Conservation (phyloP, 2,329 filamentous ascomycete species). For the Chaetomium sp. region DNA sequence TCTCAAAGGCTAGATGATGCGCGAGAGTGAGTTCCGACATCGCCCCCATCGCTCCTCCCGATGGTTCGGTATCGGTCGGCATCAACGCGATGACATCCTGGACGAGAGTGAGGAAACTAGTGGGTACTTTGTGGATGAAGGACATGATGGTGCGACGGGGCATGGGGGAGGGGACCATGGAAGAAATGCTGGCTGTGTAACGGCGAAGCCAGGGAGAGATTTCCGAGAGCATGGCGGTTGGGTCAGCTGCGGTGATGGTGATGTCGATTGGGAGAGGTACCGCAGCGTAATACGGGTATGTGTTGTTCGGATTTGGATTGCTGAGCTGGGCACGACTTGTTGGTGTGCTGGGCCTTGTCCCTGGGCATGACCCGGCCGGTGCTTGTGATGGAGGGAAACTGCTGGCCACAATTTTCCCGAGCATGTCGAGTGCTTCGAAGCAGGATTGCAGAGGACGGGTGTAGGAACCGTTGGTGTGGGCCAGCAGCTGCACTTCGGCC, state of each 20-base stretch:
- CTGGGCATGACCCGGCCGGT: not conserved
- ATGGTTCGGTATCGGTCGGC: not conserved
- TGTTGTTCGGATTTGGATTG: too few species aligned
- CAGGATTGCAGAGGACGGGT: constrained; percentile 15
- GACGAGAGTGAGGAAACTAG: constrained; percentile 30
- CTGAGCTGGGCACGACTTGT: too few species aligned
- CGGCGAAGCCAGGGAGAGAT: constrained; percentile 32
- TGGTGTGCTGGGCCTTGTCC: not conserved
- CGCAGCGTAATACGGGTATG: not conserved
- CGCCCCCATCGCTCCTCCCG: not conserved
- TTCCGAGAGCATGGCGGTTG: constrained; percentile 18
- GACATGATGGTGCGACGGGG: constrained; percentile 34
- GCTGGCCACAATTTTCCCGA: constrained; percentile 22
- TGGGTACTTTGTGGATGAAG: constrained; percentile 35
- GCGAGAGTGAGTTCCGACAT: constrained; percentile 3
- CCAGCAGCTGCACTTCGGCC: not conserved
- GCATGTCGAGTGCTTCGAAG: constrained; percentile 17
- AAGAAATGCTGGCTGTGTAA: constrained; percentile 32
- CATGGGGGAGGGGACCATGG: constrained; percentile 27
- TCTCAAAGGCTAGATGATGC: constrained; percentile 29
- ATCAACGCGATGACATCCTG: constrained; percentile 28
- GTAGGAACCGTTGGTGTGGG: not conserved
- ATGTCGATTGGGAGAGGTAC: not conserved
- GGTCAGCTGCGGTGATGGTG: constrained; percentile 1
- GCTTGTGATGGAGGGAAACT: constrained; percentile 12